These are phyloP conservation scores for Clarireedia paspali DNA, from an alignment of 2,329 filamentous ascomycete species.

Conservation along the genomic window DNA sequence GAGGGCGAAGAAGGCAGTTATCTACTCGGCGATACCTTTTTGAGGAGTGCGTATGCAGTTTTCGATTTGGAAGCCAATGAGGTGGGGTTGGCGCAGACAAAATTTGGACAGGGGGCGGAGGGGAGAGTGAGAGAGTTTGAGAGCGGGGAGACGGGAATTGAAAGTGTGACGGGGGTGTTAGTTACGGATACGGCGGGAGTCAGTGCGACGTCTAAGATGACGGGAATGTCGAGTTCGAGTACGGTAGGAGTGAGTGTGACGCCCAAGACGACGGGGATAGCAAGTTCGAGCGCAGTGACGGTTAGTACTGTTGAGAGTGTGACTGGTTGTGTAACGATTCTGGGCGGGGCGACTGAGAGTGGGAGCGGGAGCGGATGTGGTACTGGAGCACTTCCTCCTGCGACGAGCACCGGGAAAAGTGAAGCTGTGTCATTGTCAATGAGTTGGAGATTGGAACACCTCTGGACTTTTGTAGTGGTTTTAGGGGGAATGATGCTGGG, in stretches of 20 bases:
- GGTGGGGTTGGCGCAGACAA: constrained; percentile 41
- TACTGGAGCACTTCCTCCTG: background rate
- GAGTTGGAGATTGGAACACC: background rate
- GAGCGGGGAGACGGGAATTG: constrained; percentile 14
- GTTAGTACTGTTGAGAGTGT: background rate
- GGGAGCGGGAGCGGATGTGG: background rate
- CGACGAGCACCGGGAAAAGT: background rate
- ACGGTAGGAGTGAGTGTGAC: too few relatives aligned
- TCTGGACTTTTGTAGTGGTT: background rate
- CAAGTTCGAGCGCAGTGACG: background rate
- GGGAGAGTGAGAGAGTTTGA: constrained; percentile 16
- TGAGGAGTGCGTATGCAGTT: constrained; percentile 46
- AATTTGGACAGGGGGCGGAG: constrained; percentile 30
- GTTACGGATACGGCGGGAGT: constrained; percentile 4
- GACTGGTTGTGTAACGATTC: too few relatives aligned
- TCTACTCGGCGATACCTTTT: constrained; percentile 43
- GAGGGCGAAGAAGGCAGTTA: background rate
- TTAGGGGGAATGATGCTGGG: background rate
- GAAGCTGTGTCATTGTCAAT: background rate
- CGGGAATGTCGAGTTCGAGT: too few relatives aligned
- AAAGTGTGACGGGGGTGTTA: constrained; percentile 14
- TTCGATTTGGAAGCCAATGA: constrained; percentile 44
- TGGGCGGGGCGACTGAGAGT: background rate
- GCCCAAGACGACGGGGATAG: too few relatives aligned
- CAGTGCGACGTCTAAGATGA: background rate